These are phyloP conservation scores for Alternaria novae-zelandiae DNA, from an alignment of 2,329 filamentous ascomycete species.

Conservation along the genomic window DNA sequence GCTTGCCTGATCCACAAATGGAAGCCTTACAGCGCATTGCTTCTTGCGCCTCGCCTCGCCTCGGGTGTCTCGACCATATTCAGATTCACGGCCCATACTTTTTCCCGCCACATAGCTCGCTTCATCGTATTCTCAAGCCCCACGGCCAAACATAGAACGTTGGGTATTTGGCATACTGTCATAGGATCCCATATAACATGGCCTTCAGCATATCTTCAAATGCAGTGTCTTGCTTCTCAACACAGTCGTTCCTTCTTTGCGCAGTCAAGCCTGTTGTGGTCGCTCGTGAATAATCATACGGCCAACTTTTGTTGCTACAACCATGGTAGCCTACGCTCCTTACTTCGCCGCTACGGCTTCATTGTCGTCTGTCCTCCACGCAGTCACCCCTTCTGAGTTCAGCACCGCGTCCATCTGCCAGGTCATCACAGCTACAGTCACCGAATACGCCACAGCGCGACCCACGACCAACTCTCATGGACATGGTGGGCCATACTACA, in stretches of 20 bases:
- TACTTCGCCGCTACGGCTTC: constrained; percentile 31
- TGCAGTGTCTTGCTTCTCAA: not conserved
- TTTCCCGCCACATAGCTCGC: constrained; percentile 5
- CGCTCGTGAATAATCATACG: constrained; percentile 5
- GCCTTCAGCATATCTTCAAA: not conserved
- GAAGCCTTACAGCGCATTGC: not conserved
- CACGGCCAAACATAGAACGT: constrained; percentile 11
- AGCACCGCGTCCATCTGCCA: constrained; percentile 13
- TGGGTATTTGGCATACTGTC: constrained; percentile 3
- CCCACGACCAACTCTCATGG: constrained; percentile 27
- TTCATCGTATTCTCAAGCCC: constrained; percentile 5
- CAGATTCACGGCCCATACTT: constrained; percentile 1
- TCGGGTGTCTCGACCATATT: not conserved
- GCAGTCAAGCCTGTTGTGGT: constrained; percentile 5
- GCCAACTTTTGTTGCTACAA: constrained; percentile 12
- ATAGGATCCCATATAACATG: constrained; percentile 16
- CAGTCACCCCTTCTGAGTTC: constrained; percentile 13
- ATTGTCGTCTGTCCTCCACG: constrained; percentile 25
- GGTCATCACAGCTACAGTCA: constrained; percentile 20
- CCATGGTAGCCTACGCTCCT: constrained; percentile 38
- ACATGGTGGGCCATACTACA: constrained; percentile 40
- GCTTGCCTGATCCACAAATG: not conserved
- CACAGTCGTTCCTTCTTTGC: constrained; percentile 21
- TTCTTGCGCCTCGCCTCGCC: not conserved
- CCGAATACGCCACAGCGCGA: constrained; percentile 22